Evolutionary conservation across 1,284 basidiomycete genomes (phyloP).

Genomic region (Mycena sp.): DNA sequence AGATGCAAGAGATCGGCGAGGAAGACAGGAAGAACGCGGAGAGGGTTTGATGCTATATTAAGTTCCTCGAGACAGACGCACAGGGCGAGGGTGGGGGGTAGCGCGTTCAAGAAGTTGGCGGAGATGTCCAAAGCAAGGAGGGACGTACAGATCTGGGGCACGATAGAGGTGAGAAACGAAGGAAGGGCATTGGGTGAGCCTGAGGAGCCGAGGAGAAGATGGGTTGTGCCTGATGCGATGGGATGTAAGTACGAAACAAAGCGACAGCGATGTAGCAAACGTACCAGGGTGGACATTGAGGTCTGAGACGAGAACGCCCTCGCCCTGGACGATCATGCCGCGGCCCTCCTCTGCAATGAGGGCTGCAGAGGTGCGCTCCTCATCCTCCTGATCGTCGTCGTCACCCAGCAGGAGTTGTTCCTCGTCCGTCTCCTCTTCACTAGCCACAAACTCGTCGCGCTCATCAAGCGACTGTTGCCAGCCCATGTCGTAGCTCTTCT

Average conservation of each 20-base stretch:
- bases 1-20: conserved; percentile 81
- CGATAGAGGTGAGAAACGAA: conserved; percentile 69
- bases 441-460: conserved; percentile 73
- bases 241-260: conserved; percentile 21
- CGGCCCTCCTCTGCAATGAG: conserved; percentile 84
- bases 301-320: conserved; percentile 65
- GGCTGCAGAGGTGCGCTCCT: conserved; percentile 78
- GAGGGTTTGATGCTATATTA: conserved; percentile 91
- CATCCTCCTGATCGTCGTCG: conserved; percentile 64
- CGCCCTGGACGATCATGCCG: conserved; percentile 79
- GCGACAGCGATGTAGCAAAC: conserved; percentile 35
- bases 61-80: conserved; percentile 92
- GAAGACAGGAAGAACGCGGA: conserved; percentile 86
- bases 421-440: conserved; percentile 80
- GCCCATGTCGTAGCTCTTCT: conserved; percentile 75
- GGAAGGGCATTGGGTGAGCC: conserved; percentile 81
- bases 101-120: conserved; percentile 81
- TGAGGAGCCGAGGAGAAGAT: conserved; percentile 84
- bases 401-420: conserved; percentile 59
- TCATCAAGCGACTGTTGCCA: conserved; percentile 76
- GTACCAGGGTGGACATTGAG: conserved; percentile 75
- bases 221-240: conserved; percentile 77
- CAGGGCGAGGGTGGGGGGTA: conserved; percentile 82
- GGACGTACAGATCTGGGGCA: conserved; percentile 78
- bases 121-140: conserved; percentile 93